Percentiles rank a stretch among this genome's conserved stretches.
phyloP scores from a whole-genome alignment of 345 rosid species.

The Lepidium aucheri region DNA sequence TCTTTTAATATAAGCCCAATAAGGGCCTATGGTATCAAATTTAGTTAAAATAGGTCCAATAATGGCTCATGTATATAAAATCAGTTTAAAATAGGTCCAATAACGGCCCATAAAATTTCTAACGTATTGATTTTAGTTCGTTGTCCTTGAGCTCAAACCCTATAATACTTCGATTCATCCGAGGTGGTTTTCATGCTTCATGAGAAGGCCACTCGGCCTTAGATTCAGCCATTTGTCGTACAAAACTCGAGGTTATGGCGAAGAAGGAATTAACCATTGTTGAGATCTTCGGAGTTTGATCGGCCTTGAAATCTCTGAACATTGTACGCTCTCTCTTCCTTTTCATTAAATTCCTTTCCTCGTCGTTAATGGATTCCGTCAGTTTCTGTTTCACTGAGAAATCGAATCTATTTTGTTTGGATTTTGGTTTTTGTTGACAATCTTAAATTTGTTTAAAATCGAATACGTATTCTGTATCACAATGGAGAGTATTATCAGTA shows the following conservation, averaged over 20 bases:
- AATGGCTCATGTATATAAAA: no score
- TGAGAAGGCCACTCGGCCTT: background rate
- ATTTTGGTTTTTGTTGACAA: background rate
- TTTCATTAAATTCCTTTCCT: background rate
- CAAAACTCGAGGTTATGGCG: background rate
- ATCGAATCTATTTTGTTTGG: background rate
- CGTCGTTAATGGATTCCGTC: background rate
- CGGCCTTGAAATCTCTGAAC: background rate
- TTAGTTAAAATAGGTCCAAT: no score
- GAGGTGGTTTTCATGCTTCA: background rate
- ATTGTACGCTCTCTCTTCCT: constrained; percentile 1
- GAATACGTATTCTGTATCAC: background rate
- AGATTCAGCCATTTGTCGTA: background rate
- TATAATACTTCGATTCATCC: background rate
- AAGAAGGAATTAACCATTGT: background rate
- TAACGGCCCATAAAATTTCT: background rate
- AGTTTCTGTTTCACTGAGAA: background rate
- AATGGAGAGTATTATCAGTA: background rate
- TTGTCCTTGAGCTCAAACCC: background rate
- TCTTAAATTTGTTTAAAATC: background rate
- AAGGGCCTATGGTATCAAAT: no score
- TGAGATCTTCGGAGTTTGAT: background rate
- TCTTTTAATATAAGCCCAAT: no score
- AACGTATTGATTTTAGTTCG: background rate
- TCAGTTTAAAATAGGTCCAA: background rate